These are phyloP conservation scores for Phytomonas serpens DNA, from an alignment of 208 protist genomes.

Conservation along the genomic window DNA sequence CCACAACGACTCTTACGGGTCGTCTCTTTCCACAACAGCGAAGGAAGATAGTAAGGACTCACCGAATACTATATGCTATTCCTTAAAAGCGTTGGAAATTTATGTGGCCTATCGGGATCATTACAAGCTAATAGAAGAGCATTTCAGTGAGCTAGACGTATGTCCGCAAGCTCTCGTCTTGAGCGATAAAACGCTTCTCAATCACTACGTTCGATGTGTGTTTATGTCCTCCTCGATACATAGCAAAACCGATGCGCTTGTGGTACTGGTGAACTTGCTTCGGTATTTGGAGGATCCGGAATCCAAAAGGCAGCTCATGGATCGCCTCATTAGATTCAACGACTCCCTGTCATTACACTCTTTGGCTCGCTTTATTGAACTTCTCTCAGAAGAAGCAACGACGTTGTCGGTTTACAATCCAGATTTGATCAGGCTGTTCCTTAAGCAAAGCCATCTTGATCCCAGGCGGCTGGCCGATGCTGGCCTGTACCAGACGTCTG, in stretches of 20 bases:
- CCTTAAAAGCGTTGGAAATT: neutral
- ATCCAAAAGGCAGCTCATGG: conserved; percentile 18
- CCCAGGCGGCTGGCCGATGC: neutral
- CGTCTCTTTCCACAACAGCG: neutral
- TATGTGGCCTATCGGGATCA: neutral
- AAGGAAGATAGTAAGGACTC: neutral
- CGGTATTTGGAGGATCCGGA: conserved; percentile 11
- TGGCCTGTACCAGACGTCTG: neutral
- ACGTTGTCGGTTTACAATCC: conserved; percentile 15
- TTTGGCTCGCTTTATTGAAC: conserved; percentile 21
- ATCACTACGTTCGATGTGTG: conserved; percentile 12
- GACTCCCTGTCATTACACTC: neutral
- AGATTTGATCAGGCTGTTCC: conserved; percentile 23
- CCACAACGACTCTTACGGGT: neutral
- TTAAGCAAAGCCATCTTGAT: conserved; percentile 28
- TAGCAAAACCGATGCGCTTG: neutral
- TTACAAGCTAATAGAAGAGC: conserved; percentile 1
- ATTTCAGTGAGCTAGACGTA: neutral
- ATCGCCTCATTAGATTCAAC: conserved; percentile 27
- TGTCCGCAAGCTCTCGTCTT: neutral
- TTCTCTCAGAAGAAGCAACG: conserved; percentile 26
- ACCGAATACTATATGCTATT: neutral
- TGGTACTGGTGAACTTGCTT: neutral
- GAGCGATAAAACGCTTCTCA: conserved; percentile 14
- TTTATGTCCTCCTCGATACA: neutral